These are phyloP conservation scores for Eimeria mitis DNA, from an alignment of 169 alveolate species.

Conservation along the genomic window DNA sequence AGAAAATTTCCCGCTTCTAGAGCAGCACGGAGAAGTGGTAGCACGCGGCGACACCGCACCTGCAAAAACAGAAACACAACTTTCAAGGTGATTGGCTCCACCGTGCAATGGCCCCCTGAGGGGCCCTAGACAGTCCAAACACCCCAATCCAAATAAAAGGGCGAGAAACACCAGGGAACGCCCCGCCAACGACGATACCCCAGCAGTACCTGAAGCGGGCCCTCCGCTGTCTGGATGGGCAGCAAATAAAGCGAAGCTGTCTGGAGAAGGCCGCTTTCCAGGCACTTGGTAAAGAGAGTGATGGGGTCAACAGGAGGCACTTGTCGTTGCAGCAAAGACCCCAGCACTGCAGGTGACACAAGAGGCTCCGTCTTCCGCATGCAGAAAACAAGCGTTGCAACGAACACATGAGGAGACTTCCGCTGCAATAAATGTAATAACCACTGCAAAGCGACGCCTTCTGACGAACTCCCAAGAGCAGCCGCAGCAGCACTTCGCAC, in stretches of 20 bases:
- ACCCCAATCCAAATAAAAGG: background rate
- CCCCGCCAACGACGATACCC: background rate
- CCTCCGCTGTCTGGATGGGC: slow-evolving; percentile 65
- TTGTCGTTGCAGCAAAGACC: slow-evolving; percentile 51
- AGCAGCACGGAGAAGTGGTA: slow-evolving; percentile 70
- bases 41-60: slow-evolving; percentile 56
- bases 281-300: slow-evolving; percentile 33
- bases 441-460: slow-evolving; percentile 54
- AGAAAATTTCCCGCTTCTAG: slow-evolving; percentile 49
- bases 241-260: slow-evolving; percentile 77
- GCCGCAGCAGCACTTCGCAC: slow-evolving; percentile 32
- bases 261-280: slow-evolving; percentile 43
- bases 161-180: background rate
- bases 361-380: slow-evolving; percentile 75
- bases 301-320: slow-evolving; percentile 60
- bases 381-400: slow-evolving; percentile 70
- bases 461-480: slow-evolving; percentile 12
- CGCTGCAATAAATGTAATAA: slow-evolving; percentile 18
- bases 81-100: background rate
- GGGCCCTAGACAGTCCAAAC: background rate
- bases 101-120: background rate
- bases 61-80: background rate
- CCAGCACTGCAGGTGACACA: slow-evolving; percentile 47
- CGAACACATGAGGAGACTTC: slow-evolving; percentile 28
- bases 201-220: slow-evolving; percentile 65